Evolutionary conservation across 2,329 filamentous ascomycete species (phyloP).

Genomic region (Colletotrichum destructivum): DNA sequence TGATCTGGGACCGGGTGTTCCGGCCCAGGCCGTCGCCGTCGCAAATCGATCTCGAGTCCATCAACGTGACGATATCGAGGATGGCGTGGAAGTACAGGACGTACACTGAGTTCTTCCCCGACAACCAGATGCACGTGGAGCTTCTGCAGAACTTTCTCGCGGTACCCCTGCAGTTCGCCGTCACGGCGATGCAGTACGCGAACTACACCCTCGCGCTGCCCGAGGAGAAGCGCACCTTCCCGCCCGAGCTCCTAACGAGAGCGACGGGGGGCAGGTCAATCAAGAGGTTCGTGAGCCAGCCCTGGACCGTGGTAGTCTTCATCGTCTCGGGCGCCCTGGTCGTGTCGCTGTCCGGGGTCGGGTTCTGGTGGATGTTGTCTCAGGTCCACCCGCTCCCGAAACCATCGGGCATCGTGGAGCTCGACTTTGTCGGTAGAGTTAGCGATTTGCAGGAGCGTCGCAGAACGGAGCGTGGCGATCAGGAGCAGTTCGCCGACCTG

Average conservation of each 20-base stretch:
- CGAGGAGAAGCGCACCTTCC: slow-evolving; percentile 36
- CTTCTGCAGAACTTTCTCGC: slow-evolving; percentile 44
- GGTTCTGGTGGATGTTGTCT: slow-evolving; percentile 22
- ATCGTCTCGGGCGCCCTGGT: slow-evolving; percentile 29
- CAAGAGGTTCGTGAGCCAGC: slow-evolving; percentile 39
- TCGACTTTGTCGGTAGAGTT: slow-evolving; percentile 22
- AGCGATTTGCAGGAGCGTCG: slow-evolving; percentile 9
- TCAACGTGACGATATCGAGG: slow-evolving; percentile 41
- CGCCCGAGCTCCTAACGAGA: slow-evolving; percentile 36
- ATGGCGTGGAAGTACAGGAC: slow-evolving; percentile 45
- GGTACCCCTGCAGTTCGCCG: slow-evolving; percentile 43
- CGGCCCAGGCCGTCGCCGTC: slow-evolving; percentile 17
- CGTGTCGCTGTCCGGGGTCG: slow-evolving; percentile 2
- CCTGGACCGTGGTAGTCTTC: slow-evolving; percentile 45
- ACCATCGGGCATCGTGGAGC: slow-evolving; percentile 26
- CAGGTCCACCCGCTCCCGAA: slow-evolving; percentile 28
- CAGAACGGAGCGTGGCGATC: background rate
- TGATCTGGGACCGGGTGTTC: slow-evolving; percentile 40
- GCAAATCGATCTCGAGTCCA: slow-evolving; percentile 32
- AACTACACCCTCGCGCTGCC: slow-evolving; percentile 42
- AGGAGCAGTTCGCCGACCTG: slow-evolving; percentile 11
- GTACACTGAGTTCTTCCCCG: slow-evolving; percentile 43
- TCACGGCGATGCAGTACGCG: slow-evolving; percentile 42
- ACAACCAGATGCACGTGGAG: slow-evolving; percentile 40
- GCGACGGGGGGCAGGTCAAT: slow-evolving; percentile 43